phyloP scores from a whole-genome alignment of 495 filamentous ascomycete species.

The Bacidia rubella region DNA sequence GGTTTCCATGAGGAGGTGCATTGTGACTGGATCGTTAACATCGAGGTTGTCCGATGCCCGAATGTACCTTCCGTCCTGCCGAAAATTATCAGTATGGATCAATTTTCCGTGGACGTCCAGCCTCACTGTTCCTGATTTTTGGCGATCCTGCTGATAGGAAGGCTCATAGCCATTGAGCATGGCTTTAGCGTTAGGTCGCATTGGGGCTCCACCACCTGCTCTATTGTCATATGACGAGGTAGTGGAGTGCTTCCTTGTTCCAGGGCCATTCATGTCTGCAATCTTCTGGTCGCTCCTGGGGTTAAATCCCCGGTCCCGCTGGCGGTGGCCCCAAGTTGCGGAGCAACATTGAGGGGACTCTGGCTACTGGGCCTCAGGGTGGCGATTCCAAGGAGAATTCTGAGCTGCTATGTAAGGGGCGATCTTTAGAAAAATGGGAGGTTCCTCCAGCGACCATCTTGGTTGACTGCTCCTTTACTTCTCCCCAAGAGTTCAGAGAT shows the following conservation, averaged over 20 bases:
- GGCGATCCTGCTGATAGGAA: slow-evolving; percentile 5
- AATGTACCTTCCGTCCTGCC: slow-evolving; percentile 18
- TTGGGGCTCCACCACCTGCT: slow-evolving; percentile 28
- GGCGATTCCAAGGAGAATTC: too few relatives aligned
- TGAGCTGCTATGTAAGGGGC: too few relatives aligned
- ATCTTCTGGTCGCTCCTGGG: neutral
- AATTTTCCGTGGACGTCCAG: neutral
- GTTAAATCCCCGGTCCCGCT: neutral
- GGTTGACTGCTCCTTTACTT: too few relatives aligned
- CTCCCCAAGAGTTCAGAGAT: too few relatives aligned
- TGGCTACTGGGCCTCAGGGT: too few relatives aligned
- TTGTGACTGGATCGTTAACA: slow-evolving; percentile 43
- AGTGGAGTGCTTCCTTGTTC: slow-evolving; percentile 32
- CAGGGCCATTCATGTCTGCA: slow-evolving; percentile 29
- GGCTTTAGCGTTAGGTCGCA: slow-evolving; percentile 23
- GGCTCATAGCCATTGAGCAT: slow-evolving; percentile 36
- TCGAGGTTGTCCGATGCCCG: slow-evolving; percentile 33
- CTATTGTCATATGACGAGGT: slow-evolving; percentile 35
- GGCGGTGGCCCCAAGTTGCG: neutral
- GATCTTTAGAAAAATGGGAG: too few relatives aligned
- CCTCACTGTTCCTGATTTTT: neutral
- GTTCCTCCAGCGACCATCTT: too few relatives aligned
- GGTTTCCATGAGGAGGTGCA: slow-evolving; percentile 88
- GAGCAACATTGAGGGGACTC: too few relatives aligned
- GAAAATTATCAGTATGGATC: slow-evolving; percentile 24